A percentile compares a stretch with the other conserved stretches of the same genome.
Evolutionary conservation across 768 basidiomycete genomes (phyloP).

Genomic region (Mycena albidolilacea): DNA sequence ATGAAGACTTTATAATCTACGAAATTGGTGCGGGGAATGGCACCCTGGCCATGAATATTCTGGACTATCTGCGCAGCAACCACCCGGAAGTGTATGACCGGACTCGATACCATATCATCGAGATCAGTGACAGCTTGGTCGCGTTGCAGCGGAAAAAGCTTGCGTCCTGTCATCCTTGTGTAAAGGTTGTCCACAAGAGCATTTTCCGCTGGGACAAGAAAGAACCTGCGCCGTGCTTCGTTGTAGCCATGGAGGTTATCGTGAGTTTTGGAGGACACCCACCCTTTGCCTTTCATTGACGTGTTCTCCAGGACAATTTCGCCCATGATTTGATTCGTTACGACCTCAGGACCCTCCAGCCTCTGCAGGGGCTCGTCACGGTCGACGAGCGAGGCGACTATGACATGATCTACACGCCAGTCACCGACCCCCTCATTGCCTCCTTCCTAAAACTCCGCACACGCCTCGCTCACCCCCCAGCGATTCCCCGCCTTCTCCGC

Average conservation of each 20-base stretch:
- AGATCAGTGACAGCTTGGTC: slow-evolving; percentile 89
- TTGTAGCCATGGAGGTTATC: slow-evolving; percentile 95
- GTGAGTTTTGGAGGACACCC: slow-evolving; percentile 61
- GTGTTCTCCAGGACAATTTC: slow-evolving; percentile 85
- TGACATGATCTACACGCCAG: slow-evolving; percentile 83
- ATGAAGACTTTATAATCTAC: slow-evolving; percentile 96
- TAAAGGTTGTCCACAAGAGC: slow-evolving; percentile 79
- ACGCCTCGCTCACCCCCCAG: slow-evolving; percentile 69
- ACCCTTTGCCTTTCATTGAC: slow-evolving; percentile 14
- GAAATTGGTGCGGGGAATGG: slow-evolving; percentile 99
- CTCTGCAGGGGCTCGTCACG: slow-evolving; percentile 87
- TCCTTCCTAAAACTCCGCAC: slow-evolving; percentile 82
- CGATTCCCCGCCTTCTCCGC: slow-evolving; percentile 70
- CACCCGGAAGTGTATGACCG: slow-evolving; percentile 95
- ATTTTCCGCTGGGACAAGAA: slow-evolving; percentile 87
- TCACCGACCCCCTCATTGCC: slow-evolving; percentile 87
- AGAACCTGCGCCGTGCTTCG: slow-evolving; percentile 90
- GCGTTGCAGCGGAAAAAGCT: slow-evolving; percentile 79
- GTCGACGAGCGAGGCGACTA: slow-evolving; percentile 89
- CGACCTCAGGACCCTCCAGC: slow-evolving; percentile 82
- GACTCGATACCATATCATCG: slow-evolving; percentile 94
- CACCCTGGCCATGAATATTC: slow-evolving; percentile 90
- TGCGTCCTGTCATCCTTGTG: slow-evolving; percentile 74
- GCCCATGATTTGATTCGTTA: slow-evolving; percentile 97
- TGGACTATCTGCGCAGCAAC: slow-evolving; percentile 81